These are phyloP conservation scores for Cokeromyces recurvatus DNA, from an alignment of 371 early-diverging fungal genomes.

Conservation along the genomic window DNA sequence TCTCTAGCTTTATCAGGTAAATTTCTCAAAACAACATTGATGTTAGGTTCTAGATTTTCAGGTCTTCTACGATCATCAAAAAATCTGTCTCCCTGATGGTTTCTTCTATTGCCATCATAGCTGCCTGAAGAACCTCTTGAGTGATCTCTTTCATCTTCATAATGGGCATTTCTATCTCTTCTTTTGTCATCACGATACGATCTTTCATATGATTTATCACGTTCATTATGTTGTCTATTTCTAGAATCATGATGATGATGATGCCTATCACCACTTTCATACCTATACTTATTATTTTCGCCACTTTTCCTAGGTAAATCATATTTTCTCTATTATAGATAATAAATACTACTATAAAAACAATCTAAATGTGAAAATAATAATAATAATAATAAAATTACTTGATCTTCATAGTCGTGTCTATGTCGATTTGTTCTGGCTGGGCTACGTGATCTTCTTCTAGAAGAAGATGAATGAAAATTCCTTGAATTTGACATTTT, in stretches of 20 bases:
- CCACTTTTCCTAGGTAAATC: no score
- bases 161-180: not conserved
- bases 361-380: no score
- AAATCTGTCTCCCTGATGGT: not conserved
- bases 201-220: no score
- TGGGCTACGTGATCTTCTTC: conserved; percentile 19
- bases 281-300: no score
- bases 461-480: not conserved
- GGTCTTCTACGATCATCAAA: conserved; percentile 4
- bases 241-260: no score
- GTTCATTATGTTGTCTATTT: not conserved
- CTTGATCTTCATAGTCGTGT: conserved; percentile 1
- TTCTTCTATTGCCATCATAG: conserved; percentile 1
- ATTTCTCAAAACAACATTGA: conserved; percentile 43
- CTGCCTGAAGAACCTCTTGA: no score
- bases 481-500: conserved; percentile 4
- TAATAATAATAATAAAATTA: no score
- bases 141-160: no score
- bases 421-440: not conserved
- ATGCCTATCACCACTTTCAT: no score
- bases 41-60: conserved; percentile 30
- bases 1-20: conserved; percentile 38
- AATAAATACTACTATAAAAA: no score
- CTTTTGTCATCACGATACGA: no score
- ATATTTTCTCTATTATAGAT: no score